phyloP scores from a whole-genome alignment of 176 grass and related monocot genomes.

The Canna indica region DNA sequence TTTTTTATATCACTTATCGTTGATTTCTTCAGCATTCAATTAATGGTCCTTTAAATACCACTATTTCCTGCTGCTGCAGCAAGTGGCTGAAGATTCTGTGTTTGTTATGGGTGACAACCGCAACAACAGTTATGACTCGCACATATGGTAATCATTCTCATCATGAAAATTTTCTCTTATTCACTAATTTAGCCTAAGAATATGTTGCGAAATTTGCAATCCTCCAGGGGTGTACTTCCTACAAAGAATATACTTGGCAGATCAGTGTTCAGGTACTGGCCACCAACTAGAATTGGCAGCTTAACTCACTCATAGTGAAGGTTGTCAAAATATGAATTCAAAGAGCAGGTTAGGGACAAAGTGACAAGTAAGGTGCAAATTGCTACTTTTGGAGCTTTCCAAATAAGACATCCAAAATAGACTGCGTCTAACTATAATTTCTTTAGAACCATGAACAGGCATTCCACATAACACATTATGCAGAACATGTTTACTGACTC shows the following conservation, averaged over 20 bases:
- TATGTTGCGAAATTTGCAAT: slow-evolving; percentile 10
- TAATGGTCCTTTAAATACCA: neutral
- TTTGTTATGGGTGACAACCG: slow-evolving; percentile 98
- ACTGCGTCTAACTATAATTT: neutral
- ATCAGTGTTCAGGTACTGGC: slow-evolving; percentile 21
- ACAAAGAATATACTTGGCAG: slow-evolving; percentile 17
- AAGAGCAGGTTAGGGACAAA: neutral
- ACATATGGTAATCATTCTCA: slow-evolving; percentile 57
- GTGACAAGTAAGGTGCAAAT: no score
- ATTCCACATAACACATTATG: neutral
- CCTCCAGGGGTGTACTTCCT: slow-evolving; percentile 16
- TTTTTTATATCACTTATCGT: neutral
- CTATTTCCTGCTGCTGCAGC: slow-evolving; percentile 35
- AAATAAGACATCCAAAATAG: no score
- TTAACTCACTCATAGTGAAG: neutral
- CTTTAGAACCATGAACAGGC: neutral
- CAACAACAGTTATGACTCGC: slow-evolving; percentile 96
- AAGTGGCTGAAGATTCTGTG: slow-evolving; percentile 76
- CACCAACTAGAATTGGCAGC: slow-evolving; percentile 17
- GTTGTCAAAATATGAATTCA: neutral
- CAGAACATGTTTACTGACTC: neutral
- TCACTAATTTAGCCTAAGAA: neutral
- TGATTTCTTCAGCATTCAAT: neutral
- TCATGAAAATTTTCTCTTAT: neutral
- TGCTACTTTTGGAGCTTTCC: no score